Base-by-base conservation (phyloP, 257 asterid genomes). In the Solanum lycopersicoides region DNA sequence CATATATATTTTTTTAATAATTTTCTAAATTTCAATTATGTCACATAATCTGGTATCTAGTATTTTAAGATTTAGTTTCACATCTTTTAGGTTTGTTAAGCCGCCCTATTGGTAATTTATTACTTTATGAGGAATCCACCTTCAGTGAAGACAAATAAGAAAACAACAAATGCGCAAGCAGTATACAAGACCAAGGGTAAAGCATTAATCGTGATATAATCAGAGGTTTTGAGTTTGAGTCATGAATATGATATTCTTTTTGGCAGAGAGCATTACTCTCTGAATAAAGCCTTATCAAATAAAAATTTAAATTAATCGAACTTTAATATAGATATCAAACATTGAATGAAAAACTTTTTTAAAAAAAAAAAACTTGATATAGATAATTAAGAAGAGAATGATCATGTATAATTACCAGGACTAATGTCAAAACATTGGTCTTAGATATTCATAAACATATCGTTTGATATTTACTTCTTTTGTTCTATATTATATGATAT, bases 191-290 rank as follows among this genome's bases (percentile, higher is more conserved):
- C 37, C 35, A 66, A 66, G 8, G 13, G 18, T 12, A 66, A 66
- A 66, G 7, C 2, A 28, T 66, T 25, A 66, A 66, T 9, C 37
- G 12, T 25, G 9, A 15, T 50, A 25, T 65, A 47, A 47, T 47
- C 0, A 47, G 8, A 47, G 59, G 0, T 47, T 47, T 47, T 0
- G 0, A 2, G 3, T 47, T 47, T 14, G 1, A 47, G 8, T 4
- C 3, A 44, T 11, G 50, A 44, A 0, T 45, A 45, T 45, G 2
- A 45, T 1, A 45, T 12, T 12, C 12, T 44, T 45, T 45, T 45
- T 12, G 53, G 0, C 12, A 45, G 53, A 12, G 1, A 45, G 1
- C 0, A 5, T 12, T 45, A 45, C 2, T 6, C 7, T 47, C 20
- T 1, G 0, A 47, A 14, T 47, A 6, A 1, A 14, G 7, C 3